Conservation (phyloP, 208 protist genomes). For the Trypanosoma boissoni region DNA sequence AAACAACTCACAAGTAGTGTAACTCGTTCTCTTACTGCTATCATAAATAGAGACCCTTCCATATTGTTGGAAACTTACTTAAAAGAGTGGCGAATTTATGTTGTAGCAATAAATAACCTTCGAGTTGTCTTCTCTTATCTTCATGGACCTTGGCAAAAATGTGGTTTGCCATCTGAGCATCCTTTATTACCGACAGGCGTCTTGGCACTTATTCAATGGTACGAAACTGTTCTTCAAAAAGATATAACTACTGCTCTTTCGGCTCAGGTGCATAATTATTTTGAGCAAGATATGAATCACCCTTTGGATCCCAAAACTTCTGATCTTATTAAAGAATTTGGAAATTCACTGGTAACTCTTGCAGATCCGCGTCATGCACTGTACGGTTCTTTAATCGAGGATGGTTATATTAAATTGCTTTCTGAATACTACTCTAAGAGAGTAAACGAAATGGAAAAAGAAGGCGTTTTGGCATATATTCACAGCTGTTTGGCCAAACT, state of each 20-base stretch:
- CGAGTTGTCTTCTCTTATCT: conserved; percentile 76
- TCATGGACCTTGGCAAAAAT: conserved; percentile 82
- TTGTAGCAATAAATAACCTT: conserved; percentile 56
- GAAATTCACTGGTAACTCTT: conserved; percentile 50
- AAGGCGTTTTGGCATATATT: conserved; percentile 44
- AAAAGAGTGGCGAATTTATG: conserved; percentile 63
- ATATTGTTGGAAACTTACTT: conserved; percentile 49
- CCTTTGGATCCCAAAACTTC: conserved; percentile 32
- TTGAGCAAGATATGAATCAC: conserved; percentile 35
- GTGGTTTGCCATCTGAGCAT: conserved; percentile 63
- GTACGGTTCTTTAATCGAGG: conserved; percentile 59
- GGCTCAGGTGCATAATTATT: conserved; percentile 39
- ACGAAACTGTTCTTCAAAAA: conserved; percentile 35
- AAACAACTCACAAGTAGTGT: conserved; percentile 33
- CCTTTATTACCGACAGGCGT: conserved; percentile 70
- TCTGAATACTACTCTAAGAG: conserved; percentile 34
- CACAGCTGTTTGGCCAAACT: conserved; percentile 31
- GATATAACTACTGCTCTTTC: conserved; percentile 34
- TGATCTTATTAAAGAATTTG: conserved; percentile 62
- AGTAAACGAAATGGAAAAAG: conserved; percentile 33
- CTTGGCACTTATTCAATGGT: conserved; percentile 57
- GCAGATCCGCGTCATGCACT: conserved; percentile 46
- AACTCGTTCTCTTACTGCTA: conserved; percentile 16
- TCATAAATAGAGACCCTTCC: conserved; percentile 22
- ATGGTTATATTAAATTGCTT: conserved; percentile 49